Conservation (phyloP, 2,329 filamentous ascomycete species). For the Pezicula radicicola region DNA sequence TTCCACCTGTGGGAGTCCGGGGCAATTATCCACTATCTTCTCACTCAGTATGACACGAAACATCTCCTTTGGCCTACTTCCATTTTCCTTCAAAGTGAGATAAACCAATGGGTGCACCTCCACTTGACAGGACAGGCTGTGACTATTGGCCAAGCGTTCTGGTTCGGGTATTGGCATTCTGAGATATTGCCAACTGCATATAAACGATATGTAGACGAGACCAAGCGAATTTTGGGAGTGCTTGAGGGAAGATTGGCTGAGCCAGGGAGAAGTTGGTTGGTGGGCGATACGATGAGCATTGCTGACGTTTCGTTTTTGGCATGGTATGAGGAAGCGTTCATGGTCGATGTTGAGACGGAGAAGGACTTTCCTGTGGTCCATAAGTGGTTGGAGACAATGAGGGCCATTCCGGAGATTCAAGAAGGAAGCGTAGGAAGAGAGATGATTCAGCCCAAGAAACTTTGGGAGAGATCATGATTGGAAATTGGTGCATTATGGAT, state of each 20-base stretch:
- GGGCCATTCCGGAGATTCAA: not conserved
- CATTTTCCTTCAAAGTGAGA: not conserved
- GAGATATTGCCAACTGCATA: not conserved
- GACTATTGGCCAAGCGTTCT: not conserved
- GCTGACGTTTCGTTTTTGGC: not conserved
- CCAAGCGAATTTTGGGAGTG: not conserved
- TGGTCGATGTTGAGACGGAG: not conserved
- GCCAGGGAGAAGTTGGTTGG: not conserved
- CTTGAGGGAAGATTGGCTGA: not conserved
- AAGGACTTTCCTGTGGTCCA: not conserved
- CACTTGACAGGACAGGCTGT: not conserved
- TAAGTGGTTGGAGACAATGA: not conserved
- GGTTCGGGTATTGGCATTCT: constrained; percentile 33
- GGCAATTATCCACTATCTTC: constrained; percentile 17
- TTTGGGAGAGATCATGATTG: too few species aligned
- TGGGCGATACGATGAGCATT: not conserved
- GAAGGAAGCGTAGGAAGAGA: not conserved
- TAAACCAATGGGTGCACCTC: not conserved
- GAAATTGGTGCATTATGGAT: too few species aligned
- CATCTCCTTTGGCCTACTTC: not conserved
- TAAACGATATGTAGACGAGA: constrained; percentile 2
- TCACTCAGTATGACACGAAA: not conserved
- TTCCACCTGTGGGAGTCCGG: constrained; percentile 12
- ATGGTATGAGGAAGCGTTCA: not conserved
- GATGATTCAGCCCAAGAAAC: not conserved